phyloP scores from a whole-genome alignment of 1,139 yeast genomes.

The Meyerozyma smithsonii region DNA sequence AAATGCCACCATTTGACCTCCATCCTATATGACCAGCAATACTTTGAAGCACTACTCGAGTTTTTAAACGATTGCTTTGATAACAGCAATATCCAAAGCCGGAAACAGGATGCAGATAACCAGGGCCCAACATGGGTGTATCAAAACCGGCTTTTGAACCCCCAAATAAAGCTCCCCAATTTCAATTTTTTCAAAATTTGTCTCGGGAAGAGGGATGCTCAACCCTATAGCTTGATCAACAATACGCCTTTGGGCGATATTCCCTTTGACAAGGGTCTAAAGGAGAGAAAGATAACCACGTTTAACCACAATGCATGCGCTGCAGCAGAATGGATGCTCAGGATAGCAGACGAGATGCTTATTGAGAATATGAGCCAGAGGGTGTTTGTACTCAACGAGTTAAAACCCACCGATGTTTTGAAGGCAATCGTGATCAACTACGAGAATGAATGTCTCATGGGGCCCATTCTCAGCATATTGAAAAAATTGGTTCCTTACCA shows the following conservation, averaged over 20 bases:
- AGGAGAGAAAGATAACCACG: slow-evolving; percentile 23
- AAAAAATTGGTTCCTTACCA: slow-evolving; percentile 85
- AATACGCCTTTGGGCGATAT: slow-evolving; percentile 16
- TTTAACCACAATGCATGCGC: slow-evolving; percentile 43
- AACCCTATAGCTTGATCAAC: slow-evolving; percentile 3
- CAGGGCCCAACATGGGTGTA: slow-evolving; percentile 19
- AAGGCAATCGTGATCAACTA: slow-evolving; percentile 43
- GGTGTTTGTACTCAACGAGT: slow-evolving; percentile 49
- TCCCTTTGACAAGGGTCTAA: slow-evolving; percentile 25
- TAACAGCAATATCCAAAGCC: slow-evolving; percentile 29
- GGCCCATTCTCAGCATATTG: slow-evolving; percentile 66
- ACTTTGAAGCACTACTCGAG: slow-evolving; percentile 40
- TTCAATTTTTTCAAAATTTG: slow-evolving; percentile 45
- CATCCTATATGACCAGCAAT: slow-evolving; percentile 69
- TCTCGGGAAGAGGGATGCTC: slow-evolving; percentile 13
- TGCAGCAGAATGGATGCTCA: slow-evolving; percentile 41
- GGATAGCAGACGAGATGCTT: slow-evolving; percentile 39
- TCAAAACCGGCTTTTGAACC: slow-evolving; percentile 43
- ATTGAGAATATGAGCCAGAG: slow-evolving; percentile 48
- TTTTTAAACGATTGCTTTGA: slow-evolving; percentile 37
- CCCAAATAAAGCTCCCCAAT: slow-evolving; percentile 35
- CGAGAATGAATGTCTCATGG: slow-evolving; percentile 59
- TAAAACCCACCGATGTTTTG: slow-evolving; percentile 49
- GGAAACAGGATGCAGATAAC: slow-evolving; percentile 7
- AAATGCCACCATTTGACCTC: slow-evolving; percentile 74